Evolutionary conservation across 495 filamentous ascomycete genomes (phyloP).

Genomic region (Aspergillus homomorphus): DNA sequence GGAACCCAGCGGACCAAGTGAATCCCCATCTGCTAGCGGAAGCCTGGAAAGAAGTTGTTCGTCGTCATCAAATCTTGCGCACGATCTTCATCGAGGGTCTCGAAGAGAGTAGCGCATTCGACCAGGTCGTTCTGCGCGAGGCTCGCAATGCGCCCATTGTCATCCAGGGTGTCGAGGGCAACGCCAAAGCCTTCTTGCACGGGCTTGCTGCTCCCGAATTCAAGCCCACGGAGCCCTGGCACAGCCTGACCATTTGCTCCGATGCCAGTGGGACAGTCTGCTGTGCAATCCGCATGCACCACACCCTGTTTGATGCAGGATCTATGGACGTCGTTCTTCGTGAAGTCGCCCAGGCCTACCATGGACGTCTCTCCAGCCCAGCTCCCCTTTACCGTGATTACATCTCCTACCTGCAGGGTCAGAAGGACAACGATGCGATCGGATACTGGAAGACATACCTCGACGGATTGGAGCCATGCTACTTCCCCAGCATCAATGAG

Average conservation of each 20-base stretch:
- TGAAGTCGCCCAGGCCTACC: constrained; percentile 38
- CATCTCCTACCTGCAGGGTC: constrained; percentile 35
- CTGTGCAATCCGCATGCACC: constrained; percentile 44
- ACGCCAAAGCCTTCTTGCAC: too few species aligned
- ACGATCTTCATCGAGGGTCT: constrained; percentile 37
- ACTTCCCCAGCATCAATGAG: constrained; percentile 33
- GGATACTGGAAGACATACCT: constrained; percentile 44
- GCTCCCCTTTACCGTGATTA: constrained; percentile 46
- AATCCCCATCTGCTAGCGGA: neutral
- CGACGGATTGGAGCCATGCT: constrained; percentile 35
- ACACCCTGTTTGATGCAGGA: constrained; percentile 36
- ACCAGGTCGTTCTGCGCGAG: constrained; percentile 35
- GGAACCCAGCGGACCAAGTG: too few species aligned
- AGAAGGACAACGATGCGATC: constrained; percentile 25
- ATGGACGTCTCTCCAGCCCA: constrained; percentile 14
- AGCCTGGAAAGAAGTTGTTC: constrained; percentile 36
- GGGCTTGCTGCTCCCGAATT: too few species aligned
- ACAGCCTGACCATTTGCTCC: neutral
- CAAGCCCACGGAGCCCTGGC: too few species aligned
- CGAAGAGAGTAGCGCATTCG: constrained; percentile 27
- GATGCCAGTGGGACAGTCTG: constrained; percentile 21
- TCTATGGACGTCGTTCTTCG: constrained; percentile 27
- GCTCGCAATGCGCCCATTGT: too few species aligned
- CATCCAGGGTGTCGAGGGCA: too few species aligned
- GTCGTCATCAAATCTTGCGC: constrained; percentile 35